phyloP scores from a whole-genome alignment of 306 rosid genomes.

The Rosa multiflora region DNA sequence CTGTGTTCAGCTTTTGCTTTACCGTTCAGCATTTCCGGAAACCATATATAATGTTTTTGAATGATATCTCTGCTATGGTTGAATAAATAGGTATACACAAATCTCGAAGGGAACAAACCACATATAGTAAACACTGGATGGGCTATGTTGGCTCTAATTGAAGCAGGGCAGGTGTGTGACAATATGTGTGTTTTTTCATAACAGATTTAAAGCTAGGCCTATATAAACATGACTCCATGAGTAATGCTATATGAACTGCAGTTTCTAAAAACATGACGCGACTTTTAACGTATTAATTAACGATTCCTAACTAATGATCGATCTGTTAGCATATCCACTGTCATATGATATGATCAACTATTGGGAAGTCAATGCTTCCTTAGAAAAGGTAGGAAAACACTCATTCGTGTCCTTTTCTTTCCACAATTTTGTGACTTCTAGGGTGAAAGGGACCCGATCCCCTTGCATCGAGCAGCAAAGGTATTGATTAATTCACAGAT shows the following conservation, averaged over 20 bases:
- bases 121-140: slow-evolving; percentile 67
- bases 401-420: background rate
- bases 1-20: background rate
- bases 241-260: background rate
- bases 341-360: background rate
- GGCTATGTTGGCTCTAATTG: slow-evolving; percentile 72
- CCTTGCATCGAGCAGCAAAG: slow-evolving; percentile 61
- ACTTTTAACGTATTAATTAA: background rate
- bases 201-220: background rate
- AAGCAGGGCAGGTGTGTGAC: slow-evolving; percentile 54
- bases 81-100: slow-evolving; percentile 53
- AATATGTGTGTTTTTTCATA: too few species aligned
- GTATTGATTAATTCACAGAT: slow-evolving; percentile 56
- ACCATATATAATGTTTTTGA: background rate
- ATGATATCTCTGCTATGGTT: background rate
- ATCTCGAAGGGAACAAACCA: slow-evolving; percentile 52
- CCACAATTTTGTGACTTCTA: background rate
- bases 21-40: background rate
- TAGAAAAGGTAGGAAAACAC: background rate
- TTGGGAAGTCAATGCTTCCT: background rate
- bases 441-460: slow-evolving; percentile 56
- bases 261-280: background rate
- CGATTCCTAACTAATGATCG: background rate
- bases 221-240: too few species aligned
- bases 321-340: background rate